Evolutionary conservation across 2,329 filamentous ascomycete species (phyloP).

Genomic region (Diaporthe humulicola): DNA sequence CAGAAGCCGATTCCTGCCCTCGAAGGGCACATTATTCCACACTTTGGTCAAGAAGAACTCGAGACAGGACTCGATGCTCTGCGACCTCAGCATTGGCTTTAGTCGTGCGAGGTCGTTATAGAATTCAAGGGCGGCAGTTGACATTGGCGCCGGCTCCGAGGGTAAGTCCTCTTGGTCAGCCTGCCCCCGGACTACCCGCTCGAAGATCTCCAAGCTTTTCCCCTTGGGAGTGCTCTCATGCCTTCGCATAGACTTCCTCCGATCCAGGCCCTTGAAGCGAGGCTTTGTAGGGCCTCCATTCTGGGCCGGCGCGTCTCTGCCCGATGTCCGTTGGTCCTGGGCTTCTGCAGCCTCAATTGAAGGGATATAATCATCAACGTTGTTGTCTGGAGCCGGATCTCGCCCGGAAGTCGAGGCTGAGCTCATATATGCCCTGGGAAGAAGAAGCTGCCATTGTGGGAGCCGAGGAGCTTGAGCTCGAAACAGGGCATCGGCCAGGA

Average conservation of each 20-base stretch:
- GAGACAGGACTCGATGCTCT: conserved; percentile 43
- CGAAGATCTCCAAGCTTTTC: conserved; percentile 34
- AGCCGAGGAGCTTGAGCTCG: conserved; percentile 40
- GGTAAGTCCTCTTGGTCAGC: neutral
- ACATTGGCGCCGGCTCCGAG: neutral
- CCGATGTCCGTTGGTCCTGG: neutral
- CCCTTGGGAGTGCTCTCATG: neutral
- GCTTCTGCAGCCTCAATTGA: conserved; percentile 30
- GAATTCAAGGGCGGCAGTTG: conserved; percentile 41
- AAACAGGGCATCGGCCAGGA: conserved; percentile 27
- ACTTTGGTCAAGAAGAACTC: conserved; percentile 50
- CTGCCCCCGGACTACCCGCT: conserved; percentile 34
- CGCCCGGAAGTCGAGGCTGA: conserved; percentile 2
- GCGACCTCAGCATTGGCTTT: conserved; percentile 45
- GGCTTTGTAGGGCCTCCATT: neutral
- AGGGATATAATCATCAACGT: conserved; percentile 24
- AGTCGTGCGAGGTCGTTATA: conserved; percentile 48
- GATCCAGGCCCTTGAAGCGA: conserved; percentile 22
- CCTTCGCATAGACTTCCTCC: conserved; percentile 4
- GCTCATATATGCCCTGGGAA: conserved; percentile 3
- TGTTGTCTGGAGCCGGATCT: neutral
- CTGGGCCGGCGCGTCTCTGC: neutral
- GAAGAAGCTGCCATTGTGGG: conserved; percentile 32
- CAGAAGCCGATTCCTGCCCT: conserved; percentile 45
- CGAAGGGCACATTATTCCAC: conserved; percentile 36